Conservation (phyloP, 495 filamentous ascomycete genomes). For the Aspergillus haitiensis region DNA sequence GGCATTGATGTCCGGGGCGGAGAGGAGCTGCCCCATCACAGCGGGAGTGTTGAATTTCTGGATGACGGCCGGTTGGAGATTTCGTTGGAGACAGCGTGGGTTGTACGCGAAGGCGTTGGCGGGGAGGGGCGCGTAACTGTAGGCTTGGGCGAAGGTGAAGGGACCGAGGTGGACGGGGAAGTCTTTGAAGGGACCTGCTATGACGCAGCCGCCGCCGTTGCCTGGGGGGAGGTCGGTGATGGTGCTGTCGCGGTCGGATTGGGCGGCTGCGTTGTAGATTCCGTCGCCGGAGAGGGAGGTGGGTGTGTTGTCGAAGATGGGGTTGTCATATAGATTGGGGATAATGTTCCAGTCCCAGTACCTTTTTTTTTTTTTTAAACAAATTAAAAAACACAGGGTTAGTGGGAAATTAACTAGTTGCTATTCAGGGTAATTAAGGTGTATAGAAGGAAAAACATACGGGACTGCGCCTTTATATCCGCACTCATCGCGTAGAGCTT, state of each 20-base stretch:
- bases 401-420: neutral
- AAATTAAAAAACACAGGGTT: neutral
- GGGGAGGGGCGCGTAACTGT: constrained; percentile 20
- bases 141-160: constrained; percentile 35
- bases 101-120: constrained; percentile 47
- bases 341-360: constrained; percentile 67
- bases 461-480: constrained; percentile 58
- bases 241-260: constrained; percentile 14
- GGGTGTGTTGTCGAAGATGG: constrained; percentile 62
- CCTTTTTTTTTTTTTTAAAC: neutral
- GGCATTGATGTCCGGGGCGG: constrained; percentile 18
- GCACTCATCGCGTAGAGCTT: constrained; percentile 68
- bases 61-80: constrained; percentile 13
- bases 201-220: constrained; percentile 65
- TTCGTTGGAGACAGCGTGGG: constrained; percentile 63
- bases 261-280: constrained; percentile 34
- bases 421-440: constrained; percentile 1
- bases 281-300: constrained; percentile 66
- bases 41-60: constrained; percentile 25
- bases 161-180: constrained; percentile 51
- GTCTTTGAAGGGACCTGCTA: constrained; percentile 57
- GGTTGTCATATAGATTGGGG: constrained; percentile 51
- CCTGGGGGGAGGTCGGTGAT: constrained; percentile 44
- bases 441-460: constrained; percentile 11
- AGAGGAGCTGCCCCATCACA: constrained; percentile 20